These are phyloP conservation scores for Peribolospora baueri DNA, from an alignment of 768 basidiomycete species.

Conservation along the genomic window DNA sequence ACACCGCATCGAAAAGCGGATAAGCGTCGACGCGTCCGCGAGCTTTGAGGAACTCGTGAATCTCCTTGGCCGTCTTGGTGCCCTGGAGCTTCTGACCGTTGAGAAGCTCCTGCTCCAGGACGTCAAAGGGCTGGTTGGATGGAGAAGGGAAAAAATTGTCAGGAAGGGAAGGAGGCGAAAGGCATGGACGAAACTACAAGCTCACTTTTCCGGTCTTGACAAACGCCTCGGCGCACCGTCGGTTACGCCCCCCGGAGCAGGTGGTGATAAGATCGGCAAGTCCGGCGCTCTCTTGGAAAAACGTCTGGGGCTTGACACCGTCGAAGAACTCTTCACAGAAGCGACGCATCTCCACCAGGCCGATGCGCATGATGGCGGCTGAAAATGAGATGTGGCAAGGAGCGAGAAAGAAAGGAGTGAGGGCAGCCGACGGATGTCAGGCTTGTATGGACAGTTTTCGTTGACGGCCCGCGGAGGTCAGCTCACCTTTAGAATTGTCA, in stretches of 20 bases:
- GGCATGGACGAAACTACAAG: neutral
- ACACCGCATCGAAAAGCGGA: conserved; percentile 22
- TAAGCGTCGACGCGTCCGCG: conserved; percentile 21
- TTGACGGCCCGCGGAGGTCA: neutral
- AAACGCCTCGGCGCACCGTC: conserved; percentile 24
- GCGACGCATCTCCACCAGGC: conserved; percentile 24
- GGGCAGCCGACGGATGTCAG: neutral
- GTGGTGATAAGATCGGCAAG: conserved; percentile 25
- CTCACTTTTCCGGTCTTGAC: conserved; percentile 23
- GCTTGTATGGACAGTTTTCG: too few species aligned
- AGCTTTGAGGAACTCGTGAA: conserved; percentile 23
- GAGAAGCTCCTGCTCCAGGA: conserved; percentile 23
- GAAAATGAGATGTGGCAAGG: neutral
- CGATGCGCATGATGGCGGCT: conserved; percentile 26
- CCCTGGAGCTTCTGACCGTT: conserved; percentile 28
- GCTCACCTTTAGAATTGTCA: neutral
- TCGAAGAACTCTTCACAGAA: conserved; percentile 26
- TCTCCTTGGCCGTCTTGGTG: conserved; percentile 22
- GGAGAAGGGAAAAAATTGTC: too few species aligned
- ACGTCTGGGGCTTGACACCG: conserved; percentile 20
- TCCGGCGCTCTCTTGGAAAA: conserved; percentile 23
- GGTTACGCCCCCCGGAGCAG: conserved; percentile 17
- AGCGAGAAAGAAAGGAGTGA: neutral
- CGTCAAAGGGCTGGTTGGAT: conserved; percentile 19
- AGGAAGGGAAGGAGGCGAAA: neutral